These are phyloP conservation scores for Microbotryomycetes sp. DNA, from an alignment of 1,284 basidiomycete genomes.

Conservation along the genomic window DNA sequence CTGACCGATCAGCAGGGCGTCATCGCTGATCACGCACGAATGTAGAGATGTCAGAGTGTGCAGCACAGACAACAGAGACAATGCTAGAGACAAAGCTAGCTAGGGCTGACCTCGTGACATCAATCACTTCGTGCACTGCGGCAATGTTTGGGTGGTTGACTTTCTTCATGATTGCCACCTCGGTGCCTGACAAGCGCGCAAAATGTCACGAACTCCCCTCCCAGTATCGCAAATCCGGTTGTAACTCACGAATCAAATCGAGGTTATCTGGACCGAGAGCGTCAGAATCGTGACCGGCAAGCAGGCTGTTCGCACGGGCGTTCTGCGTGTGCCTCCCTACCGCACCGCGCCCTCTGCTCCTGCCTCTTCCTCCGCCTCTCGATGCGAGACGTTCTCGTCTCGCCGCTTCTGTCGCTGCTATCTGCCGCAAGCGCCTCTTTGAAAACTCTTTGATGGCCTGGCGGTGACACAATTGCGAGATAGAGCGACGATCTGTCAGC, in stretches of 20 bases:
- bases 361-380: not conserved
- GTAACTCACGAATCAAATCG: slow-evolving; percentile 18
- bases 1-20: slow-evolving; percentile 49
- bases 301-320: not conserved
- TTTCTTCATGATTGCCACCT: slow-evolving; percentile 40
- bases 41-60: too few relatives aligned
- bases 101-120: slow-evolving; percentile 43
- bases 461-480: not conserved
- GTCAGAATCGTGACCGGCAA: slow-evolving; percentile 3
- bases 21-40: too few relatives aligned
- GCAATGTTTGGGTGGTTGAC: slow-evolving; percentile 43
- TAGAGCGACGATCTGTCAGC: not conserved
- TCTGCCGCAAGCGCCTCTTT: slow-evolving; percentile 32
- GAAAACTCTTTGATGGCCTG: slow-evolving; percentile 38
- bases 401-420: slow-evolving; percentile 16
- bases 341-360: slow-evolving; percentile 21
- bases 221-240: not conserved
- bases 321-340: not conserved
- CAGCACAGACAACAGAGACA: too few relatives aligned
- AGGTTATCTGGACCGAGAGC: slow-evolving; percentile 28
- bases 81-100: too few relatives aligned
- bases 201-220: not conserved
- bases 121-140: slow-evolving; percentile 51
- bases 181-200: slow-evolving; percentile 15
- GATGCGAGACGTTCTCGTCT: slow-evolving; percentile 14